A percentile compares a stretch with the other conserved stretches of the same genome.
Evolutionary conservation across 495 filamentous ascomycete genomes (phyloP).

Genomic region (Penicillium silybi): DNA sequence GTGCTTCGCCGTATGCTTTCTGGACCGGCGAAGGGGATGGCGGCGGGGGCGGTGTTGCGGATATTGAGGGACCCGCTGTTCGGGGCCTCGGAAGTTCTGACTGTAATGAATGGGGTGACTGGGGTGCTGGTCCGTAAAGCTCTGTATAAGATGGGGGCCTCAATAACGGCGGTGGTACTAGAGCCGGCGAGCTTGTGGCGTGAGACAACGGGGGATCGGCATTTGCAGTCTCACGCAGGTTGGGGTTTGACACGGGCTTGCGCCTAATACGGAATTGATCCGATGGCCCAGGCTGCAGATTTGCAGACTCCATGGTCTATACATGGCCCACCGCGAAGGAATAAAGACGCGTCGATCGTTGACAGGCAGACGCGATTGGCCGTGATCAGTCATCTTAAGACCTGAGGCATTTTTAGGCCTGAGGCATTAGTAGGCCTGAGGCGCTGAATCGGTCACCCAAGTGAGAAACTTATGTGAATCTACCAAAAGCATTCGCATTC

Average conservation of each 20-base stretch:
- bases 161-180: slow-evolving; percentile 9
- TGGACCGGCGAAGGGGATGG: slow-evolving; percentile 19
- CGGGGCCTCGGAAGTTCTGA: slow-evolving; percentile 8
- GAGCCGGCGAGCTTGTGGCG: slow-evolving; percentile 10
- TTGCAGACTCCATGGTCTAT: slow-evolving; percentile 14
- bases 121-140: slow-evolving; percentile 13
- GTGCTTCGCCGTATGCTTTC: slow-evolving; percentile 51
- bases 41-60: slow-evolving; percentile 3
- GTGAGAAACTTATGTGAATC: too few species aligned
- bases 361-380: background rate
- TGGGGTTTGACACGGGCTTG: slow-evolving; percentile 28
- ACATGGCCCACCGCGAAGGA: background rate
- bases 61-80: slow-evolving; percentile 12
- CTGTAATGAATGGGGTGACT: background rate
- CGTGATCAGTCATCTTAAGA: background rate
- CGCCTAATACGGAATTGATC: slow-evolving; percentile 18
- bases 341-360: background rate
- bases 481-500: too few species aligned
- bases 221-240: slow-evolving; percentile 18
- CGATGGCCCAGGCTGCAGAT: slow-evolving; percentile 11
- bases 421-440: too few species aligned
- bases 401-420: background rate
- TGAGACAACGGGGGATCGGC: slow-evolving; percentile 7
- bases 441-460: too few species aligned
- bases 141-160: slow-evolving; percentile 23